These are phyloP conservation scores for Saccharomyces mikatae DNA, from an alignment of 805 yeast genomes.

Conservation along the genomic window DNA sequence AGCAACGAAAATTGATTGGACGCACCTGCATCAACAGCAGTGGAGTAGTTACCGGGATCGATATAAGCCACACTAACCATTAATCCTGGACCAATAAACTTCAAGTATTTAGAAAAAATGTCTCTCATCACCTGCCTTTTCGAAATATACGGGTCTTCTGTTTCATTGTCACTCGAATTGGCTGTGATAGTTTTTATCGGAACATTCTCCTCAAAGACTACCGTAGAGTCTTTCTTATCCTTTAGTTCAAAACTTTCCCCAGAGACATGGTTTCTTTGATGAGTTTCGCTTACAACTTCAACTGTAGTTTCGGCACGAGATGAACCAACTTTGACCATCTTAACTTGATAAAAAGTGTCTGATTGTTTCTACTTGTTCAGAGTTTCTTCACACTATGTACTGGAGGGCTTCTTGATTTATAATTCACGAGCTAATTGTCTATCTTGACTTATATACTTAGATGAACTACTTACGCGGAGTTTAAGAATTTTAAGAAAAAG, in stretches of 20 bases:
- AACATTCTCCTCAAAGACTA: neutral
- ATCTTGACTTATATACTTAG: too few relatives aligned
- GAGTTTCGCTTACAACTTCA: neutral
- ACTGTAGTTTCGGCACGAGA: neutral
- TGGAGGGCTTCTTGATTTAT: too few relatives aligned
- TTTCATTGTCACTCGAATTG: neutral
- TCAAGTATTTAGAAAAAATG: slow-evolving; percentile 43
- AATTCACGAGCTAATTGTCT: too few relatives aligned
- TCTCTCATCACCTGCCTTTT: slow-evolving; percentile 1
- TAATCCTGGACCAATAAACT: slow-evolving; percentile 81
- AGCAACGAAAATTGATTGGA: slow-evolving; percentile 64
- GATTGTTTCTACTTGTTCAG: neutral
- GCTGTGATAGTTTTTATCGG: neutral
- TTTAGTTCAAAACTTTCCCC: neutral
- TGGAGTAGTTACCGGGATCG: slow-evolving; percentile 91
- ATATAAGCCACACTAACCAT: slow-evolving; percentile 85
- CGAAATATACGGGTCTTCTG: neutral
- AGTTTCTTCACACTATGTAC: neutral
- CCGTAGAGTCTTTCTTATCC: neutral
- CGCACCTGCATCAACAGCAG: slow-evolving; percentile 86
- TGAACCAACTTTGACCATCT: neutral
- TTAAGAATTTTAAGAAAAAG: too few relatives aligned
- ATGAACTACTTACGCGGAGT: neutral
- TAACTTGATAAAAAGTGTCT: neutral
- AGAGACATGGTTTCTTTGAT: neutral